Base-by-base conservation (phyloP, 2,329 filamentous ascomycete species). In the Penicillium brasilianum region DNA sequence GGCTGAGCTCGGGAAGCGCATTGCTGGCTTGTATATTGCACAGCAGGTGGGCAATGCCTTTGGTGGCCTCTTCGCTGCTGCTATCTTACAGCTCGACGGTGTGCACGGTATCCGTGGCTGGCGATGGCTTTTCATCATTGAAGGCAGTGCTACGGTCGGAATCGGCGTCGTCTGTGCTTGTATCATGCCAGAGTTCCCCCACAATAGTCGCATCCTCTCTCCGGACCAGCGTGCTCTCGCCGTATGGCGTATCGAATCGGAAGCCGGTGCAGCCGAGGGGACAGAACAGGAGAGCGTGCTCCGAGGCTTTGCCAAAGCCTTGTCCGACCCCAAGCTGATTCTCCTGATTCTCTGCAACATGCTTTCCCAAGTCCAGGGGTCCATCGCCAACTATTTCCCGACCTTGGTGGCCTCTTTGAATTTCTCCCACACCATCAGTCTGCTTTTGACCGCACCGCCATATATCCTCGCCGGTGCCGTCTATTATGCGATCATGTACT, bases 371-470 rank as follows among this genome's bases (percentile, higher is more conserved):
- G 71, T 71, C 11, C 76, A 78, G 52, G 75, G 75, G 1, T 71
- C 68, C 14, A 71, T 72, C n/a, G 69, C 69, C 11, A 69, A 63
- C 14, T 72, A 71, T 41, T 72, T 72, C 52, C 70, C 70, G 0
- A 71, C 70, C 9, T 61, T 72, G n/a, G 61, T 71, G 18, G 53
- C 44, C 1, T 68, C 67, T 25, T 28, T 46, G 37, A 64, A 64
- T 13, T 71, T 71, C 61, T 60, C 56, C 50, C 55, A 53, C 16
- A 82, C 77, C 2, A 71, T 79, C 57, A 81, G 74, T 8, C 67
- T 84, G 10, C 73, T 83, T 8, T 74, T 84, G 5, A 83, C 81
- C 0, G 78, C 77, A 1, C 81, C 81, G 0, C 81, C 81, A 0
- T 83, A 82, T 51, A 71, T 81, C 6, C 72, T 81, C 2, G 78